Conservation (phyloP, 2,329 filamentous ascomycete species). For the Arthrocladium fulminans region DNA sequence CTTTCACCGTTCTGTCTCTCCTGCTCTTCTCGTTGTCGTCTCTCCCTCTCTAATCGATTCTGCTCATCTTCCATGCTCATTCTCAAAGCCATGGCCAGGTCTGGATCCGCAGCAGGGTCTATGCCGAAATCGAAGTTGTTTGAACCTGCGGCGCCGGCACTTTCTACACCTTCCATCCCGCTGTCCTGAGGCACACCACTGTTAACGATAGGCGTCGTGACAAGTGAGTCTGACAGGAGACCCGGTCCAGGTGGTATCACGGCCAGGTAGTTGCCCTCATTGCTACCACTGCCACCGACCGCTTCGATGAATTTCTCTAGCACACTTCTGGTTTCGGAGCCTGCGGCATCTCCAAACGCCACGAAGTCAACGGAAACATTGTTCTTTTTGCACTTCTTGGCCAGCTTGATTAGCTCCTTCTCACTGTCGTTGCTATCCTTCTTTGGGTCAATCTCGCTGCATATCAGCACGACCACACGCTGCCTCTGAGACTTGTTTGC, state of each 20-base stretch:
- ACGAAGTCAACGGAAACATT: slow-evolving; percentile 91
- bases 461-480: slow-evolving; percentile 94
- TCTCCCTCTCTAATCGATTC: slow-evolving; percentile 79
- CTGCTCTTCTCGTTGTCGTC: slow-evolving; percentile 61
- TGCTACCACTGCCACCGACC: slow-evolving; percentile 60
- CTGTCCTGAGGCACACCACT: slow-evolving; percentile 37
- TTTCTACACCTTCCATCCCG: slow-evolving; percentile 46
- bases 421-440: slow-evolving; percentile 59
- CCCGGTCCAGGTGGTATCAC: slow-evolving; percentile 85
- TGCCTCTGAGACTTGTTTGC: slow-evolving; percentile 96
- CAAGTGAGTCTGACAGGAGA: slow-evolving; percentile 83
- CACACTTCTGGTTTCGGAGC: slow-evolving; percentile 81
- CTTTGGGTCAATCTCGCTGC: slow-evolving; percentile 60
- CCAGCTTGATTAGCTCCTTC: slow-evolving; percentile 77
- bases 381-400: slow-evolving; percentile 98
- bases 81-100: slow-evolving; percentile 83
- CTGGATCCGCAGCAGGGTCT: slow-evolving; percentile 84
- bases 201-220: slow-evolving; percentile 73
- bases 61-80: slow-evolving; percentile 99
- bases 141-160: slow-evolving; percentile 46
- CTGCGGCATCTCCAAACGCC: slow-evolving; percentile 76
- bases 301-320: slow-evolving; percentile 87
- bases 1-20: slow-evolving; percentile 53
- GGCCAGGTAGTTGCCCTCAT: slow-evolving; percentile 82
- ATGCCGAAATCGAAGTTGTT: slow-evolving; percentile 78